A percentile compares a stretch with the other conserved stretches of the same genome.
Evolutionary conservation across 805 yeast genomes (phyloP).

Genomic region (Kurtzmaniella cleridarum): DNA sequence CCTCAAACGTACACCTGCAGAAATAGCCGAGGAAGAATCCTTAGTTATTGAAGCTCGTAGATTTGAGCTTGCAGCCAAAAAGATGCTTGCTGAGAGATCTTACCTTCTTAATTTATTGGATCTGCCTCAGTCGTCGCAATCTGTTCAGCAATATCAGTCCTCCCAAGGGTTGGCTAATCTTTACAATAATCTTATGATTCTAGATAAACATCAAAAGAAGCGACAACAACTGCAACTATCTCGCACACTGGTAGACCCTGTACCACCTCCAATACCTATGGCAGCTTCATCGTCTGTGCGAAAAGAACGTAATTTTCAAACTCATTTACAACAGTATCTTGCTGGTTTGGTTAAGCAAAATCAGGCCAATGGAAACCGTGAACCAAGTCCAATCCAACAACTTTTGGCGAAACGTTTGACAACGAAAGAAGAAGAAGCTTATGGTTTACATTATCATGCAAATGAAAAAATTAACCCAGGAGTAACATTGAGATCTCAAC

Average conservation of each 20-base stretch:
- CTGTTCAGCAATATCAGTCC: slow-evolving; percentile 69
- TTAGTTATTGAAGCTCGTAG: slow-evolving; percentile 87
- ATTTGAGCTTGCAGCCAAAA: slow-evolving; percentile 87
- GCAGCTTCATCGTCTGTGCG: slow-evolving; percentile 50
- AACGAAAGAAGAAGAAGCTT: slow-evolving; percentile 74
- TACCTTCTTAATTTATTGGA: slow-evolving; percentile 74
- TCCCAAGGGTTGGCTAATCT: slow-evolving; percentile 88
- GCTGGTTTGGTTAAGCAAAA: slow-evolving; percentile 32
- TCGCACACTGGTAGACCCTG: slow-evolving; percentile 32
- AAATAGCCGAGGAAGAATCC: slow-evolving; percentile 96
- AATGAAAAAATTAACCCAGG: slow-evolving; percentile 70
- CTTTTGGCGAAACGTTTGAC: slow-evolving; percentile 54
- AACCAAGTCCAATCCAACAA: slow-evolving; percentile 35
- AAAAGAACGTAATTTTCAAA: slow-evolving; percentile 37
- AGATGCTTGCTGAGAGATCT: slow-evolving; percentile 78
- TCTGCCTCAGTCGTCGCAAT: slow-evolving; percentile 74
- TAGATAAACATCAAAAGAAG: slow-evolving; percentile 57
- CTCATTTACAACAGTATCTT: slow-evolving; percentile 41
- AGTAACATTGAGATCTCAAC: slow-evolving; percentile 71
- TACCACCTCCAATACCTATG: slow-evolving; percentile 53
- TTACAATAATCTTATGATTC: slow-evolving; percentile 68
- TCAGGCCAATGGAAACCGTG: slow-evolving; percentile 25
- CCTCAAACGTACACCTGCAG: slow-evolving; percentile 85
- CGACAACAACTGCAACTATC: slow-evolving; percentile 40
- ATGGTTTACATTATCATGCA: slow-evolving; percentile 76